phyloP scores from a whole-genome alignment of 23 red algal species.

The Porphyridium purpureum region DNA sequence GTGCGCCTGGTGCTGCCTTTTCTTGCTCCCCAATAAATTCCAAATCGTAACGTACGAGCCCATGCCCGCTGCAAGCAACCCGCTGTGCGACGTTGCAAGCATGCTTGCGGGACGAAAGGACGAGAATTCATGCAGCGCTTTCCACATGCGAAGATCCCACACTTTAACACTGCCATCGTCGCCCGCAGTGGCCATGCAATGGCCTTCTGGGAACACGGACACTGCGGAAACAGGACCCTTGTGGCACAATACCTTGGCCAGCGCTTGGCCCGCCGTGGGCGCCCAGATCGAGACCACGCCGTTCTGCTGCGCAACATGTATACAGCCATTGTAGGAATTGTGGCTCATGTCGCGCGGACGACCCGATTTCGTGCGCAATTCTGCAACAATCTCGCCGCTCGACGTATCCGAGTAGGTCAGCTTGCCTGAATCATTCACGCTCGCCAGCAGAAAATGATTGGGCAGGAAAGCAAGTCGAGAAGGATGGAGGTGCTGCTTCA shows the following conservation, averaged over 20 bases:
- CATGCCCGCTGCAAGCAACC: conserved; percentile 27
- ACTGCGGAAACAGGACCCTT: conserved; percentile 37
- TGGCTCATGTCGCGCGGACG: conserved; percentile 4
- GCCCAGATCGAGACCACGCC: conserved; percentile 81
- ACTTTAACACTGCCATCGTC: conserved; percentile 17
- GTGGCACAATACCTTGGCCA: conserved; percentile 65
- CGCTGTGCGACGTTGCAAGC: conserved; percentile 28
- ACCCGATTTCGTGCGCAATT: conserved; percentile 18
- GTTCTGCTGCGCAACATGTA: conserved; percentile 41
- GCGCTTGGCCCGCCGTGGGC: conserved; percentile 21
- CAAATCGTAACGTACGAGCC: conserved; percentile 35
- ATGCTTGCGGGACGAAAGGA: conserved; percentile 5
- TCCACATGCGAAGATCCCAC: conserved; percentile 70
- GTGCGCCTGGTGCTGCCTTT: background rate
- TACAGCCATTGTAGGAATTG: conserved; percentile 35
- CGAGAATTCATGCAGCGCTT: background rate
- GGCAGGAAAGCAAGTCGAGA: conserved; percentile 59
- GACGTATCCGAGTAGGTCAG: conserved; percentile 64
- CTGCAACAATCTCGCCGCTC: conserved; percentile 34
- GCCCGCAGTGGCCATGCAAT: conserved; percentile 50
- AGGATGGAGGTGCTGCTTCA: conserved; percentile 58
- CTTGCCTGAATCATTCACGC: conserved; percentile 13
- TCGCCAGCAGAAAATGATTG: conserved; percentile 75
- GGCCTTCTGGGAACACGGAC: conserved; percentile 30
- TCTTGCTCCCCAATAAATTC: background rate